Base-by-base conservation (phyloP, 1,284 basidiomycete genomes). In the Cryptococcus jaspeensis region DNA sequence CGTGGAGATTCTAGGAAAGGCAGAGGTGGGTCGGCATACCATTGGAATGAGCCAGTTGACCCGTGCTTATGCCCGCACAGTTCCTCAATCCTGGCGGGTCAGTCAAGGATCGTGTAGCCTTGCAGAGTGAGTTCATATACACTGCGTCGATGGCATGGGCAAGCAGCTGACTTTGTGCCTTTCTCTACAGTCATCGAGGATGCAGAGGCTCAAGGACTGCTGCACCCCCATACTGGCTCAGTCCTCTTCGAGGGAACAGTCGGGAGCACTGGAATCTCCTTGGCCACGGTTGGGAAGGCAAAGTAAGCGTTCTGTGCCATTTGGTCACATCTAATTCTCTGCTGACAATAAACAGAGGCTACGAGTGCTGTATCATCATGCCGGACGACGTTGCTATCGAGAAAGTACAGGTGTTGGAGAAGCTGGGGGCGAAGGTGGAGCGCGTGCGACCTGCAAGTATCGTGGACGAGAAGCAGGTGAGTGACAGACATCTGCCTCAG, bases 161-260 rank as follows among this genome's bases (percentile, higher is more conserved):
- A 28, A 3, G 48, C 28, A 20, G 16, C 49, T 37, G 15, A 23
- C 37, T 32, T 22, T 4, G 28, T 42, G 16, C 11, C n/a, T 38
- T 9, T 20, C 15, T 32, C 3, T 4, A n/a, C 53, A 95, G 92
- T 97, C 81, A 92, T 97, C 62, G 84, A 92, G 60, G 90, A 97
- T 70, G 96, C 96, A 0, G 96, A 99, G 74, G 82, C 83, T 15
- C 81, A 84, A 62, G 92, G 92, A 0, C 79, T 92, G 6, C 79
- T 99, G 1, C 83, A 87, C 62, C 96, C 95, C 0, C 77, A 94
- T 64, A 93, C 92, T 0, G 89, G 90, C 2, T 96, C 90, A 0
- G 87, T 92, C 15, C 92, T 99, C 47, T 99, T 98, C 60, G 96
- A 99, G 76, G 96, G 96, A 0, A 99, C 95, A 0, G 92, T 96